A percentile compares a stretch with the other conserved stretches of the same genome.
Evolutionary conservation across 2,329 filamentous ascomycete species (phyloP).

Genomic region (Neopestalotiopsis clavispora): DNA sequence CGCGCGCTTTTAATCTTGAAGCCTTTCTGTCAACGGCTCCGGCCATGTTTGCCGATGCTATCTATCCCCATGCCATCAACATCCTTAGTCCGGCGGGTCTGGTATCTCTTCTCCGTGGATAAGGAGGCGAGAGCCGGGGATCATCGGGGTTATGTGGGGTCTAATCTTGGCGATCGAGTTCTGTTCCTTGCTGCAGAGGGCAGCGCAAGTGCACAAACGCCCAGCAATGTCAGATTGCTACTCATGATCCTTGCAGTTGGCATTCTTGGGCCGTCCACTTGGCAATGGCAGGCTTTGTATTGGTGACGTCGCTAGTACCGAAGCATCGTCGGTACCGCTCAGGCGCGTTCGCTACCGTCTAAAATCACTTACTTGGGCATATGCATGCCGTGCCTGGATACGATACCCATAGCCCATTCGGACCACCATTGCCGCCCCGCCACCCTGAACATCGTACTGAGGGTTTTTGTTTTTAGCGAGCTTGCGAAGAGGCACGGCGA

Average conservation of each 20-base stretch:
- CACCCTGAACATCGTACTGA: too few species aligned
- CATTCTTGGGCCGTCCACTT: background rate
- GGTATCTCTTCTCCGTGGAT: conserved; percentile 6
- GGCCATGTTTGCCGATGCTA: background rate
- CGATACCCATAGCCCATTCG: too few species aligned
- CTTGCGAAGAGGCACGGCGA: too few species aligned
- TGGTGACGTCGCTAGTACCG: conserved; percentile 3
- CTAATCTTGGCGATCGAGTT: conserved; percentile 4
- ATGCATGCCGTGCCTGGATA: background rate
- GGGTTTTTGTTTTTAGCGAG: too few species aligned
- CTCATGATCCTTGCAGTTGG: conserved; percentile 7
- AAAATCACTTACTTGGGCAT: background rate
- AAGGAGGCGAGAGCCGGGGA: conserved; percentile 1
- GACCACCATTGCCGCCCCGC: too few species aligned
- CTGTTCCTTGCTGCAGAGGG: background rate
- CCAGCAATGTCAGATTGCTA: background rate
- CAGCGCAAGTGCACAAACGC: background rate
- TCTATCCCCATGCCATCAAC: background rate
- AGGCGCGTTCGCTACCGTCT: too few species aligned
- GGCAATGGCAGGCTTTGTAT: background rate
- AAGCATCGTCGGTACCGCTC: background rate
- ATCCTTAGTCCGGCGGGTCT: background rate
- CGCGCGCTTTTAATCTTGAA: background rate
- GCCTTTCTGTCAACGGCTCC: background rate
- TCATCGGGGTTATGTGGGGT: conserved; percentile 5